Evolutionary conservation across 192 early-diverging fungal genomes (phyloP), one percentile per base, ranked within the genome.

Genomic region (Coemansia sp.): DNA sequence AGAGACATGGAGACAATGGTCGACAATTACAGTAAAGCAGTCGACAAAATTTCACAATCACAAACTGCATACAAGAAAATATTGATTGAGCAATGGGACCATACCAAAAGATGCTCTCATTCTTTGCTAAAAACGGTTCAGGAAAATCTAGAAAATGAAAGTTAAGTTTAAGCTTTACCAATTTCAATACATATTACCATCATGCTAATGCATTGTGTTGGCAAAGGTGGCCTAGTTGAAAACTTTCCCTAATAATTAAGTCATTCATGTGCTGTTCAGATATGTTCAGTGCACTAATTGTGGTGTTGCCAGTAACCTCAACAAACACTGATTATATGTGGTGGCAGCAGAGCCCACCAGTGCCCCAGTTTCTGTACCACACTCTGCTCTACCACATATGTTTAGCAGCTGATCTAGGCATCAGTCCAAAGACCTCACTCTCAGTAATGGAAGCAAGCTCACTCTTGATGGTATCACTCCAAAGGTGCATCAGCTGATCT

Each of bases 1-100:
- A 69, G 67, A 11, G 67, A 69, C 14, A 69, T 69, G 67, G 60
- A 69, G 11, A 42, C 50, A 5, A 53, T 69, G 55, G 52, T 53
- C 23, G 20, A 39, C 40, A 57, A 33, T 5, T 69, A 62, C 31
- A 23, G 50, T 5, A 14, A 16, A 8, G 45, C 55, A 2, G 50
- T 69, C 26, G 50, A 69, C 3, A 31, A 13, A 6, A 44, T 52
- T 23, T 23, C 12, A 6, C 42, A 39, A 26, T 47, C 42, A 12
- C 51, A 62, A 38, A 12, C 15, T 3, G 23, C 35, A 5, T 26
- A 20, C 44, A 54, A 45, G 28, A n/a, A 53, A 37, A 14, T 39
- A 5, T 36, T 62, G 4, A 16, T 54, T 2, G 20, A 20, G 23
- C 60, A 62, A 37, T 62, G 60, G 60, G 52, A 62, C 1, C 21